These are phyloP conservation scores for Heliocybe sulcata DNA, from an alignment of 1,284 basidiomycete species.

Conservation along the genomic window DNA sequence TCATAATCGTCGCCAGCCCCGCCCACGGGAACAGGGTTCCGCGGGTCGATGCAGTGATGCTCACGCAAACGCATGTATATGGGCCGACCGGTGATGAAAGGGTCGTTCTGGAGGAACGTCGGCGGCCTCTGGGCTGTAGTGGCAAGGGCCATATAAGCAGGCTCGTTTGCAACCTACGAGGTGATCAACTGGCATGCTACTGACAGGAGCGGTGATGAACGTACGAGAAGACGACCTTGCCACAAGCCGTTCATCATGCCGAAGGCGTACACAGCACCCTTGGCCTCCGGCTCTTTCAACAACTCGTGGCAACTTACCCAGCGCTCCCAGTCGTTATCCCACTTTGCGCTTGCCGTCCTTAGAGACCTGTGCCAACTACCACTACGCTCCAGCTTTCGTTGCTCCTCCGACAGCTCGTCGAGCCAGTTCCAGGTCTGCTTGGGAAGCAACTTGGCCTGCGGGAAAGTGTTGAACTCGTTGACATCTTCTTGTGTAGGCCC, in stretches of 20 bases:
- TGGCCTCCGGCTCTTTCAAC: conserved; percentile 27
- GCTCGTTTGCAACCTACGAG: conserved; percentile 24
- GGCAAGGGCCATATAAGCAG: conserved; percentile 26
- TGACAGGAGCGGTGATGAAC: conserved; percentile 12
- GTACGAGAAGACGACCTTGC: conserved; percentile 50
- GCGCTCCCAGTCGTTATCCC: conserved; percentile 58
- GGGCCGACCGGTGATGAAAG: conserved; percentile 32
- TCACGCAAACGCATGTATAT: conserved; percentile 50
- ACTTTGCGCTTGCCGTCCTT: conserved; percentile 28
- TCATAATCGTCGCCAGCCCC: conserved; percentile 23
- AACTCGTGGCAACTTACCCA: conserved; percentile 40
- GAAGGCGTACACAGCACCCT: conserved; percentile 39
- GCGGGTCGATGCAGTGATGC: conserved; percentile 41
- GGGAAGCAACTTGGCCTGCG: conserved; percentile 21
- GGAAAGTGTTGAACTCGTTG: conserved; percentile 43
- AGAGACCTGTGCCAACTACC: conserved; percentile 18
- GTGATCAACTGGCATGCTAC: not conserved
- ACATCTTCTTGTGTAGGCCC: conserved; percentile 55
- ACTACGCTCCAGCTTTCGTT: conserved; percentile 19
- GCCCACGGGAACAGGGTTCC: conserved; percentile 21
- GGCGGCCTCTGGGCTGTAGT: conserved; percentile 19
- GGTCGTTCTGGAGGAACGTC: conserved; percentile 28
- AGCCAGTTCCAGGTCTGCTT: conserved; percentile 34
- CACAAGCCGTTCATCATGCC: conserved; percentile 49
- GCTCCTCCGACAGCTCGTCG: conserved; percentile 18